phyloP scores from a whole-genome alignment of 192 early-diverging fungal species.

The Linnemannia schmuckeri region DNA sequence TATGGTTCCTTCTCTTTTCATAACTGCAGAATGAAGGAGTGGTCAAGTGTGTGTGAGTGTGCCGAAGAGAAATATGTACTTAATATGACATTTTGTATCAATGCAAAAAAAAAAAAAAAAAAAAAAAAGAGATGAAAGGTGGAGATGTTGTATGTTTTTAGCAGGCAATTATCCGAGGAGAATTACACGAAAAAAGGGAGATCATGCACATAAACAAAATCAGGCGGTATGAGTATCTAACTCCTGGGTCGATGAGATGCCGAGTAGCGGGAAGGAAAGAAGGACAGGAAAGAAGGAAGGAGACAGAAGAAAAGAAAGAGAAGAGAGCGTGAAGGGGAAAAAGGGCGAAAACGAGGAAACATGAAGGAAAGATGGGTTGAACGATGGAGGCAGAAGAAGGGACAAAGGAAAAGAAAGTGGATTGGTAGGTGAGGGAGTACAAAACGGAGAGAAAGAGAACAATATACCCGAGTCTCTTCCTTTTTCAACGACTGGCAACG shows the following conservation, averaged over 20 bases:
- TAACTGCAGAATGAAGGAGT: neutral
- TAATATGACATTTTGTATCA: neutral
- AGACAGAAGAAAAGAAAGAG: neutral
- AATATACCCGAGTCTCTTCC: neutral
- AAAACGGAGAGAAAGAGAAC: neutral
- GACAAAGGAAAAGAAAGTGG: neutral
- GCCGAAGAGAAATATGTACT: neutral
- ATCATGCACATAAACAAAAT: neutral
- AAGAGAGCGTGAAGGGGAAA: neutral
- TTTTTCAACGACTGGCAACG: neutral
- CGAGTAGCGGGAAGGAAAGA: neutral
- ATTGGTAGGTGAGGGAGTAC: neutral
- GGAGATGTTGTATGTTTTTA: neutral
- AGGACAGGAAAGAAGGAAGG: neutral
- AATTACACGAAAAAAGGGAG: neutral
- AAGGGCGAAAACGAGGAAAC: no score
- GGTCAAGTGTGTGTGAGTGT: neutral
- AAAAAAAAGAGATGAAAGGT: slow-evolving; percentile 1
- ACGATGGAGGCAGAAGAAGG: neutral
- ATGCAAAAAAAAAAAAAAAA: neutral
- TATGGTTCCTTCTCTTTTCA: neutral
- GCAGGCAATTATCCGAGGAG: slow-evolving; percentile 2
- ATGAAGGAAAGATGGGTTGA: neutral
- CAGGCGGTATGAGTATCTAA: slow-evolving; percentile 7
- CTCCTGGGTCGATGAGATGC: neutral